Percentiles rank a stretch among this genome's conserved stretches.
phyloP scores from a whole-genome alignment of 1,139 yeast species.

The Kodamaea plutei region DNA sequence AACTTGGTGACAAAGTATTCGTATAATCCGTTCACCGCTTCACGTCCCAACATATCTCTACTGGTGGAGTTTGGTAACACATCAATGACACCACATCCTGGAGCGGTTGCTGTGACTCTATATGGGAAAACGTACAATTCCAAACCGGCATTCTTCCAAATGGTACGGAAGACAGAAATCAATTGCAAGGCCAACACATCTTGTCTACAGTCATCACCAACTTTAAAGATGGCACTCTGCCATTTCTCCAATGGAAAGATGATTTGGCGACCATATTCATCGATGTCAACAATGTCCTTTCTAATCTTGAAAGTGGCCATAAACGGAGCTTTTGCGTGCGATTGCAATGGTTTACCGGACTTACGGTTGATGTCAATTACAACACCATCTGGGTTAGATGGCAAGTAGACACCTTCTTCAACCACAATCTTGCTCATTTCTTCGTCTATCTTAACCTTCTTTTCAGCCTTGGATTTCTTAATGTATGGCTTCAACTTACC shows the following conservation, averaged over 20 bases:
- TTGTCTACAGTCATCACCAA: constrained; percentile 98
- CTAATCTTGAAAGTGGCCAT: constrained; percentile 91
- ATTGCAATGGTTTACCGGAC: constrained; percentile 94
- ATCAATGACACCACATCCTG: constrained; percentile 98
- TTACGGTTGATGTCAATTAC: constrained; percentile 87
- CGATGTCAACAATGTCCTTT: constrained; percentile 46
- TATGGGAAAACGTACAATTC: constrained; percentile 91
- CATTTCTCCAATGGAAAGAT: constrained; percentile 50
- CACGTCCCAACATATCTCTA: constrained; percentile 98
- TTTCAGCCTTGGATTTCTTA: constrained; percentile 91
- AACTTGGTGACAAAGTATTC: constrained; percentile 90
- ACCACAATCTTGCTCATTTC: constrained; percentile 83
- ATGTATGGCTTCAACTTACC: constrained; percentile 93
- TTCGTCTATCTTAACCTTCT: constrained; percentile 93
- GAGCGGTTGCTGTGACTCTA: constrained; percentile 97
- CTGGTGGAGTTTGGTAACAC: constrained; percentile 93
- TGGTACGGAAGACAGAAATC: constrained; percentile 84
- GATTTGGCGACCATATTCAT: constrained; percentile 39
- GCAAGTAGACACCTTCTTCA: constrained; percentile 83
- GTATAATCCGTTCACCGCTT: constrained; percentile 94
- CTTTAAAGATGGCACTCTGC: constrained; percentile 97
- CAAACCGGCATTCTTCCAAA: constrained; percentile 83
- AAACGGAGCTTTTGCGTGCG: constrained; percentile 98
- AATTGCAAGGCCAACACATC: constrained; percentile 93
- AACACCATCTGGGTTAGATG: constrained; percentile 95